Conservation (phyloP, 2,329 filamentous ascomycete species). For the Paraconiothyrium sp. region DNA sequence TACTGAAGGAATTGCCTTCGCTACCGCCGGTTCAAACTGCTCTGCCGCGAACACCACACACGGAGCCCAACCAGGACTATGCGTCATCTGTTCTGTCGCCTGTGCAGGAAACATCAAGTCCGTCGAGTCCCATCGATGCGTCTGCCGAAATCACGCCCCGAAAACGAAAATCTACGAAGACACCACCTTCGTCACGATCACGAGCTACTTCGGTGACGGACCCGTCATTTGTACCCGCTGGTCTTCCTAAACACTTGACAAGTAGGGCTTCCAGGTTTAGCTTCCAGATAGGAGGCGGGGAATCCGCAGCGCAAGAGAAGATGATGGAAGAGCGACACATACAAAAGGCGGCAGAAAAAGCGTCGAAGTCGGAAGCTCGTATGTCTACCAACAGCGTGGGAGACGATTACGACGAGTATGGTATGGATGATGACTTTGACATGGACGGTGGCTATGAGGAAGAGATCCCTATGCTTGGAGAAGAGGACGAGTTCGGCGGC, state of each 20-base stretch:
- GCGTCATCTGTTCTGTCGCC: slow-evolving; percentile 43
- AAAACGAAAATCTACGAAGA: slow-evolving; percentile 47
- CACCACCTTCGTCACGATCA: slow-evolving; percentile 46
- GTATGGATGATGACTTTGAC: slow-evolving; percentile 54
- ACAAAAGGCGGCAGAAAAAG: slow-evolving; percentile 71
- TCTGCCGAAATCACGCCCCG: slow-evolving; percentile 39
- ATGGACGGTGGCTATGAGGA: slow-evolving; percentile 71
- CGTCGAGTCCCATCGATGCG: slow-evolving; percentile 35
- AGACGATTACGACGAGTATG: slow-evolving; percentile 51
- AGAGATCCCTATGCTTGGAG: slow-evolving; percentile 67
- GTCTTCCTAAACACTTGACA: slow-evolving; percentile 55
- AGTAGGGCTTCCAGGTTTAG: slow-evolving; percentile 83
- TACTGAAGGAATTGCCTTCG: slow-evolving; percentile 13
- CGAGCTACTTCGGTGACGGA: slow-evolving; percentile 50
- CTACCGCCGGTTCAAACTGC: slow-evolving; percentile 19
- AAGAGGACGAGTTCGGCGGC: slow-evolving; percentile 43
- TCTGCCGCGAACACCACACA: slow-evolving; percentile 25
- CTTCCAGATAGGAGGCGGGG: slow-evolving; percentile 79
- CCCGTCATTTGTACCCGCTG: slow-evolving; percentile 46
- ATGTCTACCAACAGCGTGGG: slow-evolving; percentile 48
- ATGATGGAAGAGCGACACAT: slow-evolving; percentile 77
- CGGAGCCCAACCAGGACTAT: slow-evolving; percentile 33
- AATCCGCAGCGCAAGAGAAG: slow-evolving; percentile 70
- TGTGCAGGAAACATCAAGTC: slow-evolving; percentile 44
- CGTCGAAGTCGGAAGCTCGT: slow-evolving; percentile 49